Percentiles rank a stretch among this genome's conserved stretches.
Evolutionary conservation across 129 eudicot species (phyloP).

Genomic region (Arctium minus): DNA sequence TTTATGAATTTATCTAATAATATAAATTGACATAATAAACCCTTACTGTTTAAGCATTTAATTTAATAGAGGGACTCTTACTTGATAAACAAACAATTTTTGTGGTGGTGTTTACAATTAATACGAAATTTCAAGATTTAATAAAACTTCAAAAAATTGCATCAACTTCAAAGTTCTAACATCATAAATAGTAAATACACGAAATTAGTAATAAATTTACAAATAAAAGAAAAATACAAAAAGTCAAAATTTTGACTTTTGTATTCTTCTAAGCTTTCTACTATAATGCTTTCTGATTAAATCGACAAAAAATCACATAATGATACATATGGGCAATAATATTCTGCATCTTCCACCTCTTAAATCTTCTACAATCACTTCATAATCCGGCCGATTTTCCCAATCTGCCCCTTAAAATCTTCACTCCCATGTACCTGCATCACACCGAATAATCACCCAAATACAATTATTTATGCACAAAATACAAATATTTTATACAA

Average conservation of each 20-base stretch:
- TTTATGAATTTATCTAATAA: too few species aligned
- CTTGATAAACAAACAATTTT: too few species aligned
- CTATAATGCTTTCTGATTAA: neutral
- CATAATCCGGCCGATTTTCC: slow-evolving; percentile 59
- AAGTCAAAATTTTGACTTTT: neutral
- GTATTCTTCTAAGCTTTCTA: slow-evolving; percentile 6
- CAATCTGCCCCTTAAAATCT: slow-evolving; percentile 72
- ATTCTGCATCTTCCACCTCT: neutral
- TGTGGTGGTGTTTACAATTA: too few species aligned
- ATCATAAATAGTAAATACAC: neutral
- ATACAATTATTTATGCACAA: neutral
- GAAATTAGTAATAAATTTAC: neutral
- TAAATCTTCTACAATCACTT: slow-evolving; percentile 13
- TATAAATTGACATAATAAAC: too few species aligned
- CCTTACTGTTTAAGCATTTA: too few species aligned
- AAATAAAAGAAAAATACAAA: neutral
- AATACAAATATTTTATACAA: neutral
- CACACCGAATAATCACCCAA: slow-evolving; percentile 7
- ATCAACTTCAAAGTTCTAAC: neutral
- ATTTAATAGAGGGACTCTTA: too few species aligned
- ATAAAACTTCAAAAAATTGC: neutral
- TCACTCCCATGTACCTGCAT: slow-evolving; percentile 94
- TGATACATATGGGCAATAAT: slow-evolving; percentile 3
- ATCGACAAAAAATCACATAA: slow-evolving; percentile 3
- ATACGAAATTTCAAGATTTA: neutral